Percentiles rank a stretch among this genome's conserved stretches.
phyloP scores from a whole-genome alignment of 75 land plant species.

The Pinus albicaulis region DNA sequence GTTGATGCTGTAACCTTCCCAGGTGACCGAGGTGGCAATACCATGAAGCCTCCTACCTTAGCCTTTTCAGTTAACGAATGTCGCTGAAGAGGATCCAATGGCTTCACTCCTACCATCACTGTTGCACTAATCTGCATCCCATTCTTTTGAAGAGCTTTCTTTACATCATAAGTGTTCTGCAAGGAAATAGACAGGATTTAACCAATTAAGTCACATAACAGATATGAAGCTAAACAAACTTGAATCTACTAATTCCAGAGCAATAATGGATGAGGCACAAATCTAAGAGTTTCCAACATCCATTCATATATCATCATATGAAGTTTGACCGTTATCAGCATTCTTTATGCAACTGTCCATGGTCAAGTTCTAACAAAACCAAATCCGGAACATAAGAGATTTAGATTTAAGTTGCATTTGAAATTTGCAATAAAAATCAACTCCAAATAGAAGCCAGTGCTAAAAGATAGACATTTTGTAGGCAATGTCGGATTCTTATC shows the following conservation, averaged over 20 bases:
- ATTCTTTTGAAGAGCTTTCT: slow-evolving; percentile 83
- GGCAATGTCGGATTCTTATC: too few species aligned
- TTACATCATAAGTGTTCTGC: slow-evolving; percentile 87
- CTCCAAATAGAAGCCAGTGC: too few species aligned
- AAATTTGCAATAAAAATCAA: too few species aligned
- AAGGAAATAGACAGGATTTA: slow-evolving; percentile 6
- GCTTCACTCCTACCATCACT: slow-evolving; percentile 88
- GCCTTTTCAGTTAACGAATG: slow-evolving; percentile 57
- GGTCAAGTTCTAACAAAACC: too few species aligned
- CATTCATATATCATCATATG: neutral
- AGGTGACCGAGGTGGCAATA: slow-evolving; percentile 46
- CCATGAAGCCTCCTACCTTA: slow-evolving; percentile 56
- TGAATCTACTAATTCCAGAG: neutral
- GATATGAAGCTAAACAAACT: neutral
- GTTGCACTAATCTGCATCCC: slow-evolving; percentile 76
- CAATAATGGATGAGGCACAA: neutral
- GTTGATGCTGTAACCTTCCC: slow-evolving; percentile 24
- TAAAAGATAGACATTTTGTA: too few species aligned
- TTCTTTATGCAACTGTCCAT: too few species aligned
- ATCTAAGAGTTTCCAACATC: neutral
- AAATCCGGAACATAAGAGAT: too few species aligned
- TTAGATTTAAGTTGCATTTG: too few species aligned
- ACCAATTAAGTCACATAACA: neutral
- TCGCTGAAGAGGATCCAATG: slow-evolving; percentile 72
- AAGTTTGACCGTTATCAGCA: neutral